Base-by-base conservation (phyloP, 1,284 basidiomycete species). In the Austropuccinia psidii region DNA sequence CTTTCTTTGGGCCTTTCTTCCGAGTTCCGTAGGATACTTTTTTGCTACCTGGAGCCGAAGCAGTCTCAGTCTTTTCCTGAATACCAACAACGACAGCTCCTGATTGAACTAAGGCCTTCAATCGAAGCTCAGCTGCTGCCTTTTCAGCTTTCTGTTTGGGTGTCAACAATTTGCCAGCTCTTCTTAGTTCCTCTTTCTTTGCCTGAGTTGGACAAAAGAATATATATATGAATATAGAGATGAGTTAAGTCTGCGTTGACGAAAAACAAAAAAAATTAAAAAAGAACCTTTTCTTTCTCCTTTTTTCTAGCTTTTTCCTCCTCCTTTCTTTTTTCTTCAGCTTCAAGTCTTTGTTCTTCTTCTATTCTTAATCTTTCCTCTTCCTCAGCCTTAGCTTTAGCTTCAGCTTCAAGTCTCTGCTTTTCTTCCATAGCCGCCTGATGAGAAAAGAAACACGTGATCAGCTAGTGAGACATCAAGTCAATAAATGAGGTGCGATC, bases 141-240 rank as follows among this genome's bases (percentile, higher is more conserved):
- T 87, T 89, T 81, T 98, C 94, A 78, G 92, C 90, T 83, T 94
- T 97, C 81, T 98, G 94, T 82, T 96, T 97, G 80, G 93, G 91
- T 6, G 93, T 96, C 57, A 97, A 85, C 37, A 93, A 83, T 69
- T 89, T 87, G 39, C 93, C 93, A 82, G 96, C 93, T 80, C 93
- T 93, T 84, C 90, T 91, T 27, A 90, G 87, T 55, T 89, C 79
- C 78, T 93, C 91, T 65, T 86, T 86, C 82, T 93, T 93, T 52
- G 86, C 88, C 90, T 92, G 66, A 76, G 9, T 9, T 11, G n/a
- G 33, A 57, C 11, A 50, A 15, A 41, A 58, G 47, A 41, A 13
- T 69, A 17, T 45, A 31, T 45, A 58, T 5, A 19, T 13, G 9
- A 64, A 69, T 52, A 58, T 15, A 4, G 31, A 43, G 37, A 31